phyloP scores from a whole-genome alignment of 805 yeast species.

The Wickerhamiella vanderwaltii region DNA sequence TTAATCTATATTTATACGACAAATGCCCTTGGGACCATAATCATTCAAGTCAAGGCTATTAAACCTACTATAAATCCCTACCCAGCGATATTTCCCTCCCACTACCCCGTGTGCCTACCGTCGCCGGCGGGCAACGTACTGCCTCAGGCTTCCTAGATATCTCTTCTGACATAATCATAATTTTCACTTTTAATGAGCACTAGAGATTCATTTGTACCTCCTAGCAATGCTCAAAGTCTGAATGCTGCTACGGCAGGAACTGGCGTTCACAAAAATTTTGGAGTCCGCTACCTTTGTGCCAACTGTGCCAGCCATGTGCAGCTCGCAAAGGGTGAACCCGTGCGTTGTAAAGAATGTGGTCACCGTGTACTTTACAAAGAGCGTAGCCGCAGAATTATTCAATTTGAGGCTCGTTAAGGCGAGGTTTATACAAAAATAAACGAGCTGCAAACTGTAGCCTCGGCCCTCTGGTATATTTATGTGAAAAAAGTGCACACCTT shows the following conservation, averaged over 20 bases:
- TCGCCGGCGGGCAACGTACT: too few species aligned
- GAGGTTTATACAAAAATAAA: background rate
- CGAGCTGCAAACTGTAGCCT: too few species aligned
- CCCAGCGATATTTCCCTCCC: too few species aligned
- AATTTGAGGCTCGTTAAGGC: conserved; percentile 66
- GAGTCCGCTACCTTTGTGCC: conserved; percentile 90
- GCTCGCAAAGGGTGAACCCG: conserved; percentile 85
- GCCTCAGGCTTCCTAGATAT: too few species aligned
- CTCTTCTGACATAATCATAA: background rate
- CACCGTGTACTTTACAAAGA: conserved; percentile 96
- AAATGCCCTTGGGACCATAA: too few species aligned
- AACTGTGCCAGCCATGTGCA: conserved; percentile 87
- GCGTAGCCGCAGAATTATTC: conserved; percentile 90
- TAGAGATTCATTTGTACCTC: conserved; percentile 30
- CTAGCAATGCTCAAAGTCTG: conserved; percentile 24
- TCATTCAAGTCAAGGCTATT: too few species aligned
- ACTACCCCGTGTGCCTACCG: too few species aligned
- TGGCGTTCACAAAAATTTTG: conserved; percentile 54
- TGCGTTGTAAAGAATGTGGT: conserved; percentile 97
- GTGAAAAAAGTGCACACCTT: too few species aligned
- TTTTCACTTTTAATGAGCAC: conserved; percentile 16
- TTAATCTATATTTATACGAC: too few species aligned
- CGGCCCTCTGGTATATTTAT: too few species aligned
- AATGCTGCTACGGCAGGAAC: conserved; percentile 75
- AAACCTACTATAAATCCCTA: too few species aligned